These are phyloP conservation scores for Gnaphalium uliginosum DNA, from an alignment of 129 eudicot species.

Conservation along the genomic window DNA sequence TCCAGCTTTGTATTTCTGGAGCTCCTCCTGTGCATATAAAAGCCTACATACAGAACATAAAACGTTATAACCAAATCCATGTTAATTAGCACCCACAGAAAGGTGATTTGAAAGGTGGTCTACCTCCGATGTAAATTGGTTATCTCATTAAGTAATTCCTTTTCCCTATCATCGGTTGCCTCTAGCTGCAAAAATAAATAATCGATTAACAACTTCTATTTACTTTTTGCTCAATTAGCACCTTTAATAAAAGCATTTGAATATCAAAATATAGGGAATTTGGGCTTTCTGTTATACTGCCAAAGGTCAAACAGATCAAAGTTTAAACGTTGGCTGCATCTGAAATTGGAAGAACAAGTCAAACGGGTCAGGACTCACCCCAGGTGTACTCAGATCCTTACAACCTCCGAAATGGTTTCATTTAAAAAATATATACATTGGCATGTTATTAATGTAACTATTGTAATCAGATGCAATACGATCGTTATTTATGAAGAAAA, in stretches of 20 bases:
- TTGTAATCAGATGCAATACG: neutral
- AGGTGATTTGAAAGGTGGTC: neutral
- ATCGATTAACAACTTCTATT: too few relatives aligned
- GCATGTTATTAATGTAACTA: neutral
- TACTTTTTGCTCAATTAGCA: neutral
- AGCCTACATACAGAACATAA: conserved; percentile 45
- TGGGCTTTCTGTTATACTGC: neutral
- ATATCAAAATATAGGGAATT: neutral
- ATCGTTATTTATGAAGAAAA: neutral
- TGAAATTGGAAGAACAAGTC: neutral
- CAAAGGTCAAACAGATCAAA: neutral
- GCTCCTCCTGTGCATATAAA: conserved; percentile 71
- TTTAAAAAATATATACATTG: neutral
- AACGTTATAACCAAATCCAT: neutral
- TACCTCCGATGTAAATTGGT: conserved; percentile 78
- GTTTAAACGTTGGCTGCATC: neutral
- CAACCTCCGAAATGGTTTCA: neutral
- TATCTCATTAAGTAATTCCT: conserved; percentile 66
- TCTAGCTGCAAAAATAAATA: conserved; percentile 48
- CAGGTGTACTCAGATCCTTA: neutral
- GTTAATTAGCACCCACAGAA: conserved; percentile 3
- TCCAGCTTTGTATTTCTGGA: conserved; percentile 68
- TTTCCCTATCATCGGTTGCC: conserved; percentile 71
- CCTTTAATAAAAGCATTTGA: neutral
- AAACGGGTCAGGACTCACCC: neutral